Conservation (phyloP, 2,329 filamentous ascomycete genomes). For the Colletotrichum shisoi region DNA sequence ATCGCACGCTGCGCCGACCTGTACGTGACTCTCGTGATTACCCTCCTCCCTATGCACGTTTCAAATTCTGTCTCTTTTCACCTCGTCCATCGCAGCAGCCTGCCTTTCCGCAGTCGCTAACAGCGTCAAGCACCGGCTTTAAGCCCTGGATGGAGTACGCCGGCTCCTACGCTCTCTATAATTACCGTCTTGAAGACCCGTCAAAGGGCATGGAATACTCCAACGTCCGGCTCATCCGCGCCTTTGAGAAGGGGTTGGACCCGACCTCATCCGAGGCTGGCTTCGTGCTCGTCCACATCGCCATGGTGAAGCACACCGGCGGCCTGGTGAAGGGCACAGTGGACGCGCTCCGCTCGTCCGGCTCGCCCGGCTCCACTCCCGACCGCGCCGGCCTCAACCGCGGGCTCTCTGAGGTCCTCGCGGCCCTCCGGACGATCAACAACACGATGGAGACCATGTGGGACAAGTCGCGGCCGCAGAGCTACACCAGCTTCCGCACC, state of each 20-base stretch:
- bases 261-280: constrained; percentile 88
- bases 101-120: background rate
- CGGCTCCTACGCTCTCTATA: constrained; percentile 73
- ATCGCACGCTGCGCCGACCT: constrained; percentile 85
- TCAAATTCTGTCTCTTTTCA: background rate
- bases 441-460: constrained; percentile 90
- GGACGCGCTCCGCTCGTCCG: constrained; percentile 61
- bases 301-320: constrained; percentile 90
- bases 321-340: constrained; percentile 77
- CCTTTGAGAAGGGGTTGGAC: constrained; percentile 89
- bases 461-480: constrained; percentile 81
- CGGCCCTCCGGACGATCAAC: constrained; percentile 74
- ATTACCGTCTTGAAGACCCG: constrained; percentile 69
- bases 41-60: background rate
- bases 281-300: constrained; percentile 94
- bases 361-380: constrained; percentile 38
- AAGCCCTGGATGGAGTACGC: constrained; percentile 92
- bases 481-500: constrained; percentile 90
- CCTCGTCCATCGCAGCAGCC: constrained; percentile 6
- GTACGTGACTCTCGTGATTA: constrained; percentile 62
- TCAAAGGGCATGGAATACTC: constrained; percentile 65
- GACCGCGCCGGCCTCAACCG: constrained; percentile 63
- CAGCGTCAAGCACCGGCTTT: constrained; percentile 69
- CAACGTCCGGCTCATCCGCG: constrained; percentile 84
- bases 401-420: constrained; percentile 68